phyloP scores from a whole-genome alignment of 768 basidiomycete species.

The Lactarius sp. region DNA sequence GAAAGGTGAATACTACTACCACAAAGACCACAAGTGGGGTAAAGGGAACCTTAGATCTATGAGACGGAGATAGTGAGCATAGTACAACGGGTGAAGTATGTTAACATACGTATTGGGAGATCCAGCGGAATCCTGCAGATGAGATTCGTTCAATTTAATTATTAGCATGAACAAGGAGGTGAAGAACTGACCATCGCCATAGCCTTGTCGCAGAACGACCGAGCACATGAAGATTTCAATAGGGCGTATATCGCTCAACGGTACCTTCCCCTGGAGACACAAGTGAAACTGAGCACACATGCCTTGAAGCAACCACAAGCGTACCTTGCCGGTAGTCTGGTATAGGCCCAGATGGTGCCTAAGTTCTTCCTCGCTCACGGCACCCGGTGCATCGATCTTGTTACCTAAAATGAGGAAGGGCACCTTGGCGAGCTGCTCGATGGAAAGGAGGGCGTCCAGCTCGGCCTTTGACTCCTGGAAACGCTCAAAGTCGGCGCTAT shows the following conservation, averaged over 20 bases:
- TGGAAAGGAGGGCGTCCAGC: slow-evolving; percentile 90
- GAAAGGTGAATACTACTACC: slow-evolving; percentile 1
- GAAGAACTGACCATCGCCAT: slow-evolving; percentile 73
- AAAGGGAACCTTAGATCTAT: slow-evolving; percentile 18
- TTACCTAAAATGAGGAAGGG: slow-evolving; percentile 98
- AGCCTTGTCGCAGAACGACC: slow-evolving; percentile 97
- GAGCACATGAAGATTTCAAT: slow-evolving; percentile 99
- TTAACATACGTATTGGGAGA: slow-evolving; percentile 83
- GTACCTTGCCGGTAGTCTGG: slow-evolving; percentile 98
- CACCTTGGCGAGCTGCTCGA: slow-evolving; percentile 92
- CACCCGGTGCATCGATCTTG: slow-evolving; percentile 98
- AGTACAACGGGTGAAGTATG: neutral
- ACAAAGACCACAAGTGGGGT: neutral
- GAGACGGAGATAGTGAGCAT: neutral
- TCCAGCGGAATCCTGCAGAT: slow-evolving; percentile 81
- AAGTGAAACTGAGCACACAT: slow-evolving; percentile 13
- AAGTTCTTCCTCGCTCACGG: slow-evolving; percentile 96
- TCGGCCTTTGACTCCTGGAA: slow-evolving; percentile 97
- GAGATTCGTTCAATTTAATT: neutral
- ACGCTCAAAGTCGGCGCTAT: slow-evolving; percentile 94
- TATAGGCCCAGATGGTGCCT: slow-evolving; percentile 93
- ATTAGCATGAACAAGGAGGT: slow-evolving; percentile 6
- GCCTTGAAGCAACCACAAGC: slow-evolving; percentile 18
- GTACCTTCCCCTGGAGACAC: slow-evolving; percentile 80
- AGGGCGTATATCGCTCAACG: slow-evolving; percentile 92